A percentile compares a stretch with the other conserved stretches of the same genome.
phyloP scores from a whole-genome alignment of 2,329 filamentous ascomycete species.

The Lachnellula occidentalis region DNA sequence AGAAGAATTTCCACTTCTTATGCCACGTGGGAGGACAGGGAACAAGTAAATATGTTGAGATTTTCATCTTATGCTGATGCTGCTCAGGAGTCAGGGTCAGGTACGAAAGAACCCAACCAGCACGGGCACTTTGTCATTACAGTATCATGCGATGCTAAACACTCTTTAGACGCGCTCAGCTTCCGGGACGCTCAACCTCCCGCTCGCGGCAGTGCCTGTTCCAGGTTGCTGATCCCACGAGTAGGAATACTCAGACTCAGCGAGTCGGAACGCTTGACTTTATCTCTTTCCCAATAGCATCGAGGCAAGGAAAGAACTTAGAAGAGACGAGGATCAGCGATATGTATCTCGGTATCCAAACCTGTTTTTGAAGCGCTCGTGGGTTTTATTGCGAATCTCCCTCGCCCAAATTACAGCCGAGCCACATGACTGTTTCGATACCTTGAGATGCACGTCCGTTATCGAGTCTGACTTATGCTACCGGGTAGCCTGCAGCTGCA shows the following conservation, averaged over 20 bases:
- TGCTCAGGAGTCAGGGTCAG: too few species aligned
- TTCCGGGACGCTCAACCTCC: too few species aligned
- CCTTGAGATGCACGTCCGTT: conserved; percentile 16
- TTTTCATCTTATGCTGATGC: too few species aligned
- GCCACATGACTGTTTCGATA: conserved; percentile 21
- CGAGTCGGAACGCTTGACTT: background rate
- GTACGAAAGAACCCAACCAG: too few species aligned
- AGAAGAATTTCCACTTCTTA: background rate
- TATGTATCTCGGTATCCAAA: background rate
- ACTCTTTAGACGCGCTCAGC: background rate
- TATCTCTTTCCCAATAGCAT: background rate
- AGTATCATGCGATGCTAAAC: too few species aligned
- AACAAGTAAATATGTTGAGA: too few species aligned
- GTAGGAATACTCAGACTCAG: too few species aligned
- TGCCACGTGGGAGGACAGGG: too few species aligned
- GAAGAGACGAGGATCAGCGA: background rate
- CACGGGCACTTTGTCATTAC: too few species aligned
- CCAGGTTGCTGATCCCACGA: background rate
- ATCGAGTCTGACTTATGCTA: conserved; percentile 13
- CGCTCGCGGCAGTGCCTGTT: background rate
- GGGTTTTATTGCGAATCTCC: too few species aligned
- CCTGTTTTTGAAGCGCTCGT: too few species aligned
- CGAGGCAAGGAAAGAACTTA: background rate
- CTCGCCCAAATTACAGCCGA: conserved; percentile 6
- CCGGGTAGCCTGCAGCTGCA: conserved; percentile 17